Evolutionary conservation across 768 basidiomycete species (phyloP).

Genomic region (Xerocomus brunneocitrinus): DNA sequence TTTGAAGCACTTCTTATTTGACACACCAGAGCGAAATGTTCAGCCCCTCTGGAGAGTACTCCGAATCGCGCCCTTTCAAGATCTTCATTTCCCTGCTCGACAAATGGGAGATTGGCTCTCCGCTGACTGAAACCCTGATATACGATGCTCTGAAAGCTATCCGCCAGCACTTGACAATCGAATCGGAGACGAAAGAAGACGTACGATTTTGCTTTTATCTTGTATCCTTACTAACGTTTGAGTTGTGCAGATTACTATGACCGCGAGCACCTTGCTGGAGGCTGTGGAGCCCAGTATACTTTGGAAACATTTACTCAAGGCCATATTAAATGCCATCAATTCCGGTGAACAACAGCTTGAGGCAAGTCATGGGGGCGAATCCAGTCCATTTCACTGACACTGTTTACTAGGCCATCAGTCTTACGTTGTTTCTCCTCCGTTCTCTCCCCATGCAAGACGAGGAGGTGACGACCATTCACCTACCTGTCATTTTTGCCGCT

Average conservation of each 20-base stretch:
- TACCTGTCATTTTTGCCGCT: constrained; percentile 73
- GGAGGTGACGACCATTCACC: constrained; percentile 73
- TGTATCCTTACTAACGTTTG: background rate
- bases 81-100: constrained; percentile 93
- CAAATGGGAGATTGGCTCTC: constrained; percentile 92
- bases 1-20: constrained; percentile 11
- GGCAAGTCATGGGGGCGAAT: constrained; percentile 33
- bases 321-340: constrained; percentile 52
- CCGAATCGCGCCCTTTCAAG: constrained; percentile 86
- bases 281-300: constrained; percentile 85
- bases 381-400: constrained; percentile 4
- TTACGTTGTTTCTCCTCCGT: constrained; percentile 68
- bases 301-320: constrained; percentile 71
- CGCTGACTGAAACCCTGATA: constrained; percentile 71
- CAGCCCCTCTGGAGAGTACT: constrained; percentile 63
- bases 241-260: constrained; percentile 58
- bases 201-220: constrained; percentile 35
- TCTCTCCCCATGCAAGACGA: constrained; percentile 81
- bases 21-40: constrained; percentile 67
- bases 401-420: constrained; percentile 50
- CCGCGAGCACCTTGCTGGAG: constrained; percentile 86
- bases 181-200: constrained; percentile 55
- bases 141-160: constrained; percentile 78
- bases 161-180: constrained; percentile 47
- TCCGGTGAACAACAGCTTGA: constrained; percentile 42